phyloP scores from a whole-genome alignment of 129 eudicot genomes.

The Calendula officinalis region DNA sequence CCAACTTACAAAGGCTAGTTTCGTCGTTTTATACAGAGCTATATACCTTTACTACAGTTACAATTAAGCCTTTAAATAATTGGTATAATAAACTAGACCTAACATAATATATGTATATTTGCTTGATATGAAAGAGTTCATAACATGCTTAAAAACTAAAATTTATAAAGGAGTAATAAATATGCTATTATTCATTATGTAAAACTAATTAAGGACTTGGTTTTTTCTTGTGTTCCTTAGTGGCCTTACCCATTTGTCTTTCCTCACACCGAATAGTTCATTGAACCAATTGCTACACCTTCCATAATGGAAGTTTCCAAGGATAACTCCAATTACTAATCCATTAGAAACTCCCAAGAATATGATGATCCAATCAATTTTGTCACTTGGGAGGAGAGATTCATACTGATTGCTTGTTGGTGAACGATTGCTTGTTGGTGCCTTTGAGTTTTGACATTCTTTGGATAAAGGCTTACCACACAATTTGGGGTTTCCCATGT shows the following conservation, averaged over 20 bases:
- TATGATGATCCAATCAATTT: not conserved
- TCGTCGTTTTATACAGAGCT: no score
- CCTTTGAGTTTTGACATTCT: no score
- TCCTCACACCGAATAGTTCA: conserved; percentile 11
- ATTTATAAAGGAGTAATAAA: no score
- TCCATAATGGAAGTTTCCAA: not conserved
- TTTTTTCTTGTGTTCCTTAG: not conserved
- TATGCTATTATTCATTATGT: not conserved
- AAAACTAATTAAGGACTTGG: not conserved
- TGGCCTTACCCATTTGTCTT: conserved; percentile 19
- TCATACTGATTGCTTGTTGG: no score
- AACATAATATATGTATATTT: no score
- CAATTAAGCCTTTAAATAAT: no score
- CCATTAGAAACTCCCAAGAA: not conserved
- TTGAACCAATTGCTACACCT: conserved; percentile 21
- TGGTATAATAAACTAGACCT: no score
- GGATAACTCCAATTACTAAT: not conserved
- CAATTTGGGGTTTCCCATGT: not conserved
- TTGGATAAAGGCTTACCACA: no score
- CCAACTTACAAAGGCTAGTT: no score
- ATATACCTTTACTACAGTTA: no score
- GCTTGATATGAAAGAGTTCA: not conserved
- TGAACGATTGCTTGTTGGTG: no score
- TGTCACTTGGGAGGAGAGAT: no score
- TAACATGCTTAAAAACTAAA: not conserved